Evolutionary conservation across 169 alveolate genomes (phyloP).

Genomic region (Eimeria necatrix): DNA sequence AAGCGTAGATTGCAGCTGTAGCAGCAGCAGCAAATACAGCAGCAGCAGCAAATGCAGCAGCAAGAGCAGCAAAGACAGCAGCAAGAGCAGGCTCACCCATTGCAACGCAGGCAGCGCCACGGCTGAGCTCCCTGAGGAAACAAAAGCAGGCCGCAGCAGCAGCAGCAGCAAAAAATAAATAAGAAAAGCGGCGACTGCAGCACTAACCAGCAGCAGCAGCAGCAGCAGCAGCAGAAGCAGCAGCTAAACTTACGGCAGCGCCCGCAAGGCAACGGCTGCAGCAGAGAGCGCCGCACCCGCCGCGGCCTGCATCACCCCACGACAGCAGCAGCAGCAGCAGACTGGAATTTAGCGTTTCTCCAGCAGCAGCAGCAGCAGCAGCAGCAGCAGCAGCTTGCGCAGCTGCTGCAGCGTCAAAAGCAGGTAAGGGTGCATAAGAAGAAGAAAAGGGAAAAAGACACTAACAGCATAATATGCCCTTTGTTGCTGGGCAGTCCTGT

Average conservation of each 20-base stretch:
- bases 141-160: neutral
- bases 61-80: neutral
- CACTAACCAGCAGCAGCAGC: neutral
- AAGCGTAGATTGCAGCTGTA: neutral
- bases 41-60: neutral
- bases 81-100: neutral
- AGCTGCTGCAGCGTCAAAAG: neutral
- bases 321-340: neutral
- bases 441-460: neutral
- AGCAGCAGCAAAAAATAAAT: neutral
- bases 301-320: neutral
- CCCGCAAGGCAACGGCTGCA: slow-evolving; percentile 46
- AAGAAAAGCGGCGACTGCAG: neutral
- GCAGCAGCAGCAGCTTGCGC: neutral
- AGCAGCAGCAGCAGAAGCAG: slow-evolving; percentile 25
- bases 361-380: neutral
- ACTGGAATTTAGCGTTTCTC: neutral
- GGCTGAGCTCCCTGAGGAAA: neutral
- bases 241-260: neutral
- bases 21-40: neutral
- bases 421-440: neutral
- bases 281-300: neutral
- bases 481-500: neutral
- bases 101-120: neutral
- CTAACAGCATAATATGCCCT: neutral